These are phyloP conservation scores for Cercospora sp. DNA, from an alignment of 2,329 filamentous ascomycete genomes.

Conservation along the genomic window DNA sequence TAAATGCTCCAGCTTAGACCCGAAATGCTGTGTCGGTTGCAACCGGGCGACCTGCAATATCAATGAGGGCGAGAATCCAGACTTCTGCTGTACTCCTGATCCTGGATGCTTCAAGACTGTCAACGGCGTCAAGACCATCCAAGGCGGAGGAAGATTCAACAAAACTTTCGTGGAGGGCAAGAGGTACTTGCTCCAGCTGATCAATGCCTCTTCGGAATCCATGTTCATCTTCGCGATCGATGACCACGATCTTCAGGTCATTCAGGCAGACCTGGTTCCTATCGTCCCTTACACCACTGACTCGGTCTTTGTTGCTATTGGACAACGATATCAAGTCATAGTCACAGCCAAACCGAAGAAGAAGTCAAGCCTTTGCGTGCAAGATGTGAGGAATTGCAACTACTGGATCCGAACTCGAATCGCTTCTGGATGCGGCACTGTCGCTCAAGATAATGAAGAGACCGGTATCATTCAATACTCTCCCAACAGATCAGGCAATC, in stretches of 20 bases:
- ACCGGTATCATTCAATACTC: constrained; percentile 33
- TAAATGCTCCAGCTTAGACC: constrained; percentile 23
- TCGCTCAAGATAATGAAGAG: constrained; percentile 32
- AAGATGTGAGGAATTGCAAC: constrained; percentile 20
- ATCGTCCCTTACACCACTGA: constrained; percentile 44
- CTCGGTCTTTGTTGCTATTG: constrained; percentile 39
- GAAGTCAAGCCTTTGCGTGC: neutral
- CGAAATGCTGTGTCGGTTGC: constrained; percentile 21
- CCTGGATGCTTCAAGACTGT: constrained; percentile 23
- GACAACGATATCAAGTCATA: constrained; percentile 39
- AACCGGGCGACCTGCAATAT: constrained; percentile 7
- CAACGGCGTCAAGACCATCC: constrained; percentile 37
- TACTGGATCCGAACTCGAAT: constrained; percentile 36
- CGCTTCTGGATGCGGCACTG: constrained; percentile 33
- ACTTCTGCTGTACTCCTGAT: constrained; percentile 24
- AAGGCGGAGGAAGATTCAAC: constrained; percentile 15
- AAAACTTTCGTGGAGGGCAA: constrained; percentile 37
- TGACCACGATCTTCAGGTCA: constrained; percentile 46
- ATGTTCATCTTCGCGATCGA: constrained; percentile 43
- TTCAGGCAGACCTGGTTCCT: constrained; percentile 48
- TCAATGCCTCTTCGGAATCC: constrained; percentile 45
- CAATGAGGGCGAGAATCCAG: constrained; percentile 7
- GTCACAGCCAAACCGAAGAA: constrained; percentile 32
- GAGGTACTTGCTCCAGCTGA: constrained; percentile 47
- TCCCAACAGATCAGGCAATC: constrained; percentile 16